Evolutionary conservation across 495 filamentous ascomycete genomes (phyloP).

Genomic region (Neurospora africana): DNA sequence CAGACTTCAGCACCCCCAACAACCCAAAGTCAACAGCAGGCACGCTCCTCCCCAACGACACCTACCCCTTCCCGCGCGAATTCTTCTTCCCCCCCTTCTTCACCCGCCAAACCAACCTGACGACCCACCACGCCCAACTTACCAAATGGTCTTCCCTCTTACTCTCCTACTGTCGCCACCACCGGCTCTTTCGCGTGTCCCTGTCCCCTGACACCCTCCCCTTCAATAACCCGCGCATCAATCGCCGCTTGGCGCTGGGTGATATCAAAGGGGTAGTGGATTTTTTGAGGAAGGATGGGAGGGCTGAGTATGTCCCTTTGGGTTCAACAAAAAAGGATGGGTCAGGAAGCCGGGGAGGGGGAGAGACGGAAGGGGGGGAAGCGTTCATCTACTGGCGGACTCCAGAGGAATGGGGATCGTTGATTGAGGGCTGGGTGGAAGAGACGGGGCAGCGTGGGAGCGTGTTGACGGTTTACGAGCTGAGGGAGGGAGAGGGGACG

Average conservation of each 20-base stretch:
- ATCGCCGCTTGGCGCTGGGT: constrained; percentile 45
- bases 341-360: background rate
- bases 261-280: constrained; percentile 61
- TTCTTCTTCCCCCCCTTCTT: constrained; percentile 67
- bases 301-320: constrained; percentile 55
- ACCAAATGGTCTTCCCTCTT: constrained; percentile 78
- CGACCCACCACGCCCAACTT: constrained; percentile 67
- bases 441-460: constrained; percentile 36
- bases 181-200: constrained; percentile 60
- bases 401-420: constrained; percentile 37
- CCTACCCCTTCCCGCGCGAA: constrained; percentile 39
- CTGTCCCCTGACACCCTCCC: constrained; percentile 47
- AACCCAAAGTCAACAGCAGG: background rate
- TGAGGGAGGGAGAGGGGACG: constrained; percentile 34
- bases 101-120: constrained; percentile 66
- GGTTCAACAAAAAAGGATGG: constrained; percentile 48
- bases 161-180: constrained; percentile 69
- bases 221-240: constrained; percentile 42
- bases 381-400: constrained; percentile 38
- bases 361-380: constrained; percentile 11
- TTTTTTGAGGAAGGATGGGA: constrained; percentile 57
- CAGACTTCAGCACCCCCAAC: background rate
- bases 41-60: background rate
- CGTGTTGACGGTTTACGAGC: constrained; percentile 40
- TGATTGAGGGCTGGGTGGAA: constrained; percentile 38